These are phyloP conservation scores for Daucus carota DNA, from an alignment of 129 eudicot species.

Conservation along the genomic window DH1_v3.0 NC_030382.2:39440501-39441000, in stretches of 20 bases:
- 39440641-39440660: too few relatives aligned
- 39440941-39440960: neutral
- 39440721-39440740: constrained; percentile 2
- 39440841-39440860: neutral
- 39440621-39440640: too few relatives aligned
- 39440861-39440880: neutral
- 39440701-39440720: constrained; percentile 2
- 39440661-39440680: neutral
- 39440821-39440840: neutral
- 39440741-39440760: neutral
- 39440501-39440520: constrained; percentile 11
- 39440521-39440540: neutral
- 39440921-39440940: neutral
- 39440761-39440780: constrained; percentile 1
- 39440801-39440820: neutral
- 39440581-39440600: too few relatives aligned
- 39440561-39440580: too few relatives aligned
- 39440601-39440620: too few relatives aligned
- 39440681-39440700: neutral
- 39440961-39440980: too few relatives aligned
- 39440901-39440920: neutral
- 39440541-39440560: neutral
- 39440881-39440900: neutral
- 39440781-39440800: neutral
- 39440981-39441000: too few relatives aligned